Percentiles rank a stretch among this genome's conserved stretches.
Evolutionary conservation across 202 grass and related monocot genomes (phyloP).

Genomic region (Cymbopogon flexuosus): DNA sequence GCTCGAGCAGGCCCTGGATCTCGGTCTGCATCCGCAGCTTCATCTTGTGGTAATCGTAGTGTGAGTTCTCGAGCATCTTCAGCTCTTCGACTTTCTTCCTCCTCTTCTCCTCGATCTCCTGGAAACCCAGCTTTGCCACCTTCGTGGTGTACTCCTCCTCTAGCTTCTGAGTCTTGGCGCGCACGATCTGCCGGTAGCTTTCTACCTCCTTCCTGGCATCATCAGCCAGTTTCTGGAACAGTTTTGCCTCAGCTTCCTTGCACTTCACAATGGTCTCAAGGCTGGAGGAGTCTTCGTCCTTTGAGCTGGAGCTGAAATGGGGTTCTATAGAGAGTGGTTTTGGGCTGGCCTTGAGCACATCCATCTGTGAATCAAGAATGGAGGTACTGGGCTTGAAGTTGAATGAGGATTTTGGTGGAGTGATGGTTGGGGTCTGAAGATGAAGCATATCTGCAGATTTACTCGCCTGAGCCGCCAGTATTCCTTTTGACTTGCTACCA

Average conservation of each 20-base stretch:
- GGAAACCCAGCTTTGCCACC: conserved; percentile 55
- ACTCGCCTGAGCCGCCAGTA: conserved; percentile 57
- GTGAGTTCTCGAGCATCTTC: conserved; percentile 77
- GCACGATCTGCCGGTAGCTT: conserved; percentile 67
- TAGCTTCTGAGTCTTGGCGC: conserved; percentile 63
- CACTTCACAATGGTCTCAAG: conserved; percentile 93
- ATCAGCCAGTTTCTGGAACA: conserved; percentile 85
- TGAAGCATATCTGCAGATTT: conserved; percentile 56
- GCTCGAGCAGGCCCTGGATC: conserved; percentile 89
- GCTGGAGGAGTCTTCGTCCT: conserved; percentile 75
- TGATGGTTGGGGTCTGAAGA: conserved; percentile 48
- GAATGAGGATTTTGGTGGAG: conserved; percentile 50
- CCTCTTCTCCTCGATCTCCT: conserved; percentile 75
- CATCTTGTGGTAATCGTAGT: conserved; percentile 94
- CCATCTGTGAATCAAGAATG: conserved; percentile 48
- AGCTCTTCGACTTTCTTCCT: conserved; percentile 94
- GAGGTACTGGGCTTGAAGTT: conserved; percentile 69
- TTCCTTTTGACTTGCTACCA: conserved; percentile 79
- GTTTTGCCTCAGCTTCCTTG: conserved; percentile 94
- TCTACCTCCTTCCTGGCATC: conserved; percentile 79
- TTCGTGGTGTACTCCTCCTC: conserved; percentile 72
- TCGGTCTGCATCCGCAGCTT: conserved; percentile 97
- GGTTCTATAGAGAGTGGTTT: conserved; percentile 55
- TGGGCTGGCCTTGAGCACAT: conserved; percentile 54
- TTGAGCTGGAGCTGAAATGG: conserved; percentile 53